Evolutionary conservation across 192 early-diverging fungal species (phyloP), one percentile per base, ranked within the genome.

Genomic region (Rhizophagus clarus): DNA sequence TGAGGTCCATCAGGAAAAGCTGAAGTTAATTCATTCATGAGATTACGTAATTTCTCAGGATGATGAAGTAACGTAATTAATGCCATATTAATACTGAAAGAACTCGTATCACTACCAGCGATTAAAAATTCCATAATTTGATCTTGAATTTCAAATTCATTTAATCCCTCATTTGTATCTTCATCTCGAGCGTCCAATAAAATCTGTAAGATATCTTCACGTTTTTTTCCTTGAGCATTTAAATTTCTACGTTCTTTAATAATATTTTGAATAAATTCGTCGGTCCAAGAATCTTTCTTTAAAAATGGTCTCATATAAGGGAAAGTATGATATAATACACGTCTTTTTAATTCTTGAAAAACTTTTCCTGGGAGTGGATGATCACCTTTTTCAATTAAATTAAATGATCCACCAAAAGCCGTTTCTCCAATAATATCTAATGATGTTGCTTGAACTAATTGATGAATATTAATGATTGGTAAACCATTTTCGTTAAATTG

Each of bases 361-460:
- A 84, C 67, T 61, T 77, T 70, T 22, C 49, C 64, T 9, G 86
- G 87, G 4, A 90, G 42, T 24, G 82, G 83, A 76, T 90, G 86
- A 1, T 79, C 80, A 17, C 81, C 85, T 6, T 81, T 74, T 47
- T 87, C 82, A n/a, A 90, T 62, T 83, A 90, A 88, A 11, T 86
- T 72, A 61, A 90, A 90, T 6, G 87, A 80, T 61, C 77, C 40
- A 10, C 88, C 89, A 76, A 90, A 89, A 20, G 85, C 85, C 0
- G 86, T 85, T n/a, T 86, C 83, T 0, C 89, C 89, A 74, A 90
- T 88, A 22, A 84, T 81, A 74, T 90, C 89, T 42, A 90, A 61
- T 17, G 89, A 76, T 15, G 82, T 51, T 45, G 81, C 61, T 31
- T 83, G 71, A 26, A 83, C 40, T 20, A 87, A 51, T 3, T 34